Conservation (phyloP, 805 yeast species). For the Kazachstania psychrophila region DNA sequence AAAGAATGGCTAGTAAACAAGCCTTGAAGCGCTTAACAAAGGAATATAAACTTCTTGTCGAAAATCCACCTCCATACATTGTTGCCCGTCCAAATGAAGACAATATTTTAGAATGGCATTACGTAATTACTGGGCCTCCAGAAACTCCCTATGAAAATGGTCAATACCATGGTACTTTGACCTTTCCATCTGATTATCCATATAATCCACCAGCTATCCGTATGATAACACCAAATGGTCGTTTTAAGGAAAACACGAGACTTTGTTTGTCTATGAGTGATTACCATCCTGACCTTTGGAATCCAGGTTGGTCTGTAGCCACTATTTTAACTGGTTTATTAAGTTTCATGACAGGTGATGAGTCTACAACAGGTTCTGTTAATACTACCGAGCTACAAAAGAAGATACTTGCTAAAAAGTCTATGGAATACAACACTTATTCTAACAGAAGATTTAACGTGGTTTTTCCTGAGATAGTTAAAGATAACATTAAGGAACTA, state of each 20-base stretch:
- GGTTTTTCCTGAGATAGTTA: conserved; percentile 63
- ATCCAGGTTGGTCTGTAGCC: conserved; percentile 91
- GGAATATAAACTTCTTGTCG: conserved; percentile 70
- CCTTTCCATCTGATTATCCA: conserved; percentile 80
- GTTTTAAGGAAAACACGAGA: conserved; percentile 72
- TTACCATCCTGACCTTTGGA: conserved; percentile 91
- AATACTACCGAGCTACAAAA: conserved; percentile 51
- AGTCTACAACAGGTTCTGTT: conserved; percentile 76
- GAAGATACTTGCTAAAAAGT: conserved; percentile 46
- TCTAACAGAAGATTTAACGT: conserved; percentile 48
- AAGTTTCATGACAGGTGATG: conserved; percentile 87
- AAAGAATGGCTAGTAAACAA: conserved; percentile 35
- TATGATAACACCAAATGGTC: conserved; percentile 84
- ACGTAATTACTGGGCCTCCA: conserved; percentile 85
- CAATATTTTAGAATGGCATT: conserved; percentile 90
- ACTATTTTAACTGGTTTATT: conserved; percentile 80
- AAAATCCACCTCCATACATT: conserved; percentile 78
- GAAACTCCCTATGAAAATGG: conserved; percentile 81
- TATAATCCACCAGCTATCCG: conserved; percentile 85
- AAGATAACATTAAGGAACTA: conserved; percentile 20
- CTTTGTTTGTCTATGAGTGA: conserved; percentile 89
- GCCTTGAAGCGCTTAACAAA: conserved; percentile 50
- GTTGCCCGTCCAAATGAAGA: conserved; percentile 79
- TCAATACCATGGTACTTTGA: conserved; percentile 80
- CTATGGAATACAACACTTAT: conserved; percentile 49